Evolutionary conservation across 331 rosid genomes (phyloP).

Genomic region (Erythrophleum ivorense): DNA sequence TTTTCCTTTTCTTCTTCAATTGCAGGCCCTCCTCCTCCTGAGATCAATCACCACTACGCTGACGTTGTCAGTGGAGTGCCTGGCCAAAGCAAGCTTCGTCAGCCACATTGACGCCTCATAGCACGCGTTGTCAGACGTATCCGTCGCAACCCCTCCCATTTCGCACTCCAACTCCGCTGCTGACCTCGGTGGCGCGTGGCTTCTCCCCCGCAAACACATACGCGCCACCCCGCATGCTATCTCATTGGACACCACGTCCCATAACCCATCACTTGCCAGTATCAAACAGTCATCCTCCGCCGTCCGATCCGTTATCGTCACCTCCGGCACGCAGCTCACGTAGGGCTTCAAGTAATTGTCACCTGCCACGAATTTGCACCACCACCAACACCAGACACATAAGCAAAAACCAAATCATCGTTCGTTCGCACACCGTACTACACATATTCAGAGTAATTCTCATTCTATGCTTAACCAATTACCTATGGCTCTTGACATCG

Average conservation of each 20-base stretch:
- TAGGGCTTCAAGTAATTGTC: constrained; percentile 69
- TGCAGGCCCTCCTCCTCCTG: constrained; percentile 11
- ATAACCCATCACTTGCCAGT: constrained; percentile 65
- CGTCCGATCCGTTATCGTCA: constrained; percentile 59
- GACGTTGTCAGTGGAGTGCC: constrained; percentile 65
- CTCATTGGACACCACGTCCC: constrained; percentile 75
- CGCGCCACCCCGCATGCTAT: constrained; percentile 66
- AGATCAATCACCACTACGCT: constrained; percentile 68
- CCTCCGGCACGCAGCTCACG: constrained; percentile 67
- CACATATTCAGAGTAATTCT: not conserved
- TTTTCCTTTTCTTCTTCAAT: not conserved
- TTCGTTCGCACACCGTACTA: not conserved
- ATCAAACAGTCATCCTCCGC: constrained; percentile 64
- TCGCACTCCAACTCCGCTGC: constrained; percentile 3
- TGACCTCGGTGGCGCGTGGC: not conserved
- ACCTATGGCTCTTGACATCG: constrained; percentile 81
- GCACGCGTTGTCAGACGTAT: constrained; percentile 49
- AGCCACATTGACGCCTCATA: constrained; percentile 61
- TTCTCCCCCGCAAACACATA: constrained; percentile 55
- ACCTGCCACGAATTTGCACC: constrained; percentile 39
- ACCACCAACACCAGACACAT: not conserved
- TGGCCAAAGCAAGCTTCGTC: constrained; percentile 70
- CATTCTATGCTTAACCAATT: not conserved
- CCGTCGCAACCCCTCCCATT: not conserved
- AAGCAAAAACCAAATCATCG: not conserved